Conservation (phyloP, 768 basidiomycete genomes). For the Pleurotus eryngii region DNA sequence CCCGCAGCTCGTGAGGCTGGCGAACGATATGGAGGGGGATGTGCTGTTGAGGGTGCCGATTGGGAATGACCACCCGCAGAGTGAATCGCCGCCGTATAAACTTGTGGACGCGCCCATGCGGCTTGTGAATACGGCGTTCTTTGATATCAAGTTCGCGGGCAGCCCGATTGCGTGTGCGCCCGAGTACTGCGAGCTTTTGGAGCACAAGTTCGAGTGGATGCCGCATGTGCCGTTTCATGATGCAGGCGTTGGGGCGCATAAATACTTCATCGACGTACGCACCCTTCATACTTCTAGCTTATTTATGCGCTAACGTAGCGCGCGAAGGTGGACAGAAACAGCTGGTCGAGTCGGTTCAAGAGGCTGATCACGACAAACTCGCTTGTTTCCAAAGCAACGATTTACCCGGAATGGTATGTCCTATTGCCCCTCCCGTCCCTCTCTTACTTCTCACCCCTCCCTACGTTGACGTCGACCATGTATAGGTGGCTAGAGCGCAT, state of each 20-base stretch:
- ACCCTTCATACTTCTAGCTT: slow-evolving; percentile 12
- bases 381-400: slow-evolving; percentile 60
- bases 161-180: slow-evolving; percentile 36
- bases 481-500: slow-evolving; percentile 49
- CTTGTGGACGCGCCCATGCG: slow-evolving; percentile 28
- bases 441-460: no score
- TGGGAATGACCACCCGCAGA: slow-evolving; percentile 6
- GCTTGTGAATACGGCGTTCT: slow-evolving; percentile 42
- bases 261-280: slow-evolving; percentile 56
- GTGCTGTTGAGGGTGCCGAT: slow-evolving; percentile 30
- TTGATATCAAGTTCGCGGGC: slow-evolving; percentile 55
- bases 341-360: slow-evolving; percentile 64
- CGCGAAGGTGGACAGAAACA: slow-evolving; percentile 51
- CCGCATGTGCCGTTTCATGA: slow-evolving; percentile 28
- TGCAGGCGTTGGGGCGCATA: slow-evolving; percentile 46
- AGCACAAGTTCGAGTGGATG: slow-evolving; percentile 44
- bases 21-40: slow-evolving; percentile 31
- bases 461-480: not conserved
- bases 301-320: not conserved
- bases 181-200: slow-evolving; percentile 39
- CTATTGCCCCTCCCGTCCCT: not conserved
- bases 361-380: slow-evolving; percentile 56
- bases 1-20: slow-evolving; percentile 34
- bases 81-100: slow-evolving; percentile 25
- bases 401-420: slow-evolving; percentile 64